These are phyloP conservation scores for Westerdykella aurantiaca DNA, from an alignment of 2,329 filamentous ascomycete species.

Conservation along the genomic window DNA sequence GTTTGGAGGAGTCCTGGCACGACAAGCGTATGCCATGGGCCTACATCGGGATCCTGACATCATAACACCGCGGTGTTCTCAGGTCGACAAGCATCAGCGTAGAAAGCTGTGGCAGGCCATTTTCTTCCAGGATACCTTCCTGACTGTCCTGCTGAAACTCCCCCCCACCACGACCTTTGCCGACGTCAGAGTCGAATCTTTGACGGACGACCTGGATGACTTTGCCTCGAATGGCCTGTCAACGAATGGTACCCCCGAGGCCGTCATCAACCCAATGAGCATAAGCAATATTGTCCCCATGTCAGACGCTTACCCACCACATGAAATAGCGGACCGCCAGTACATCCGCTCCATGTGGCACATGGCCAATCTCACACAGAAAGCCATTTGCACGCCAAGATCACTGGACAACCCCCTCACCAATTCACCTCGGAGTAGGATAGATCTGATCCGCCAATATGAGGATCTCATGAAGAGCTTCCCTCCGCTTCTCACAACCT, in stretches of 20 bases:
- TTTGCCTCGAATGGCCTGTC: slow-evolving; percentile 58
- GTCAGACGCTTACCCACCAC: slow-evolving; percentile 34
- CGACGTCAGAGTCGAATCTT: slow-evolving; percentile 69
- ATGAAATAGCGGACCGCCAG: slow-evolving; percentile 34
- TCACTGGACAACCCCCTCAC: slow-evolving; percentile 69
- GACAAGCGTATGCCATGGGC: slow-evolving; percentile 77
- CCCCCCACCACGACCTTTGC: slow-evolving; percentile 74
- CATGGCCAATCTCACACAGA: slow-evolving; percentile 70
- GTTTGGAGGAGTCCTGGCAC: slow-evolving; percentile 69
- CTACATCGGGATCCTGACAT: slow-evolving; percentile 74
- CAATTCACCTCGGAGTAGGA: slow-evolving; percentile 61
- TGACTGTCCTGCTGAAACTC: slow-evolving; percentile 70
- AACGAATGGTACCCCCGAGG: slow-evolving; percentile 31
- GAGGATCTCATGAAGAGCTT: slow-evolving; percentile 67
- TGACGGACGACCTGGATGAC: slow-evolving; percentile 60
- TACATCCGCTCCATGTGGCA: slow-evolving; percentile 76
- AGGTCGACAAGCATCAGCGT: slow-evolving; percentile 71
- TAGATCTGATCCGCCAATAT: slow-evolving; percentile 64
- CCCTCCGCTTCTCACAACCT: slow-evolving; percentile 63
- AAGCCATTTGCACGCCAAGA: slow-evolving; percentile 67
- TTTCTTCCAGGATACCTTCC: slow-evolving; percentile 72
- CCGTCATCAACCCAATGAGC: slow-evolving; percentile 48
- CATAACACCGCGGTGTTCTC: slow-evolving; percentile 57
- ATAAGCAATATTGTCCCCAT: slow-evolving; percentile 45
- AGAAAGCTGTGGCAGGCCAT: slow-evolving; percentile 80